Percentiles rank a stretch among this genome's conserved stretches.
Evolutionary conservation across 2,329 filamentous ascomycete species (phyloP).

Genomic region (Anisogramma anomala): DNA sequence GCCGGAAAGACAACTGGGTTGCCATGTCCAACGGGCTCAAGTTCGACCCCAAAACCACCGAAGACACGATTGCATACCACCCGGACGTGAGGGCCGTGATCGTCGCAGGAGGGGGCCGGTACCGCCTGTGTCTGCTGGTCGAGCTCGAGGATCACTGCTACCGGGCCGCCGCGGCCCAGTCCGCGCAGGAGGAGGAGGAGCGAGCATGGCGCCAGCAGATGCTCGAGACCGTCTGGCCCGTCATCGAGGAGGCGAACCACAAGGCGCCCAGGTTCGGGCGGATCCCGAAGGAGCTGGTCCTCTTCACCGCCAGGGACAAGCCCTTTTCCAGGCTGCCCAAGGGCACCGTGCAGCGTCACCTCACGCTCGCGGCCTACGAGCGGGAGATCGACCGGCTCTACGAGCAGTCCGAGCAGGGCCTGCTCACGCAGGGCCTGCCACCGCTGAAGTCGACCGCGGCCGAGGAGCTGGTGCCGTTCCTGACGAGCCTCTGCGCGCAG

Average conservation of each 20-base stretch:
- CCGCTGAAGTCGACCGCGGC: constrained; percentile 1
- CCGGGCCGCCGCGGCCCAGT: neutral
- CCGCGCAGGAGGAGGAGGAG: neutral
- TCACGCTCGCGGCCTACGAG: constrained; percentile 7
- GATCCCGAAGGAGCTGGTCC: constrained; percentile 10
- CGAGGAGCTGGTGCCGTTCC: constrained; percentile 5
- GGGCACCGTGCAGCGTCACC: constrained; percentile 8
- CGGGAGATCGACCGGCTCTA: constrained; percentile 10
- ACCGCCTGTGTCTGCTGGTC: constrained; percentile 7
- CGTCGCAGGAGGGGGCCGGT: constrained; percentile 10
- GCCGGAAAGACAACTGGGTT: constrained; percentile 23
- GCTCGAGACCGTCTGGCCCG: constrained; percentile 5
- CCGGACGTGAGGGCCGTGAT: constrained; percentile 5
- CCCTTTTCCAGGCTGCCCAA: constrained; percentile 8
- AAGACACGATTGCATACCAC: constrained; percentile 14
- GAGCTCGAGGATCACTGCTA: constrained; percentile 8
- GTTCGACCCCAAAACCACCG: constrained; percentile 22
- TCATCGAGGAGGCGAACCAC: constrained; percentile 11
- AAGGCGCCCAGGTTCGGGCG: constrained; percentile 10
- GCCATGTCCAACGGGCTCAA: constrained; percentile 25
- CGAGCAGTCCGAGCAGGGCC: constrained; percentile 4
- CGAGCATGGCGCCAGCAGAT: constrained; percentile 1
- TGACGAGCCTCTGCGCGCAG: constrained; percentile 6
- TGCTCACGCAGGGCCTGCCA: constrained; percentile 6
- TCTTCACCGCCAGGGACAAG: constrained; percentile 9